Percentiles rank a stretch among this genome's conserved stretches.
phyloP scores from a whole-genome alignment of 2,329 filamentous ascomycete genomes.

The Magnaporthiopsis incrustans region DNA sequence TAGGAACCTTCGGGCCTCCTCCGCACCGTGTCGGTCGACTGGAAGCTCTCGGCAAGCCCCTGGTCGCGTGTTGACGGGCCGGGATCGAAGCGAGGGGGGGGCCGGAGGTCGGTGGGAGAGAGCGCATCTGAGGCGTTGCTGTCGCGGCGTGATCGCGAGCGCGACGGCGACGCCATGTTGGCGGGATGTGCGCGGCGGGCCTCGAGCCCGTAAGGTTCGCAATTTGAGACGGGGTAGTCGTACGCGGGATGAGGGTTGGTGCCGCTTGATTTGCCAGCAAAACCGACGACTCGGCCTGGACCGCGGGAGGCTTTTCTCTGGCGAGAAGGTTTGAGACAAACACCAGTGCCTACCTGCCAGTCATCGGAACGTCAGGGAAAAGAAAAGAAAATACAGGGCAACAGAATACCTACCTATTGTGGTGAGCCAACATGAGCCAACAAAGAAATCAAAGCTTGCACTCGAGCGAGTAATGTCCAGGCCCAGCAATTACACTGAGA shows the following conservation, averaged over 20 bases:
- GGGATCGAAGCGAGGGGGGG: conserved; percentile 23
- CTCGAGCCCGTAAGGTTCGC: not conserved
- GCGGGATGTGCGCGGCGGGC: not conserved
- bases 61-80: conserved; percentile 29
- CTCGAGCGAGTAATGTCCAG: not conserved
- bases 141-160: conserved; percentile 6
- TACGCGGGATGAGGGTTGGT: not conserved
- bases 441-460: not conserved
- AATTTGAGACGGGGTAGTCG: not conserved
- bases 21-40: conserved; percentile 53
- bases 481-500: not conserved
- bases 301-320: not conserved
- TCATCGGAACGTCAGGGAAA: not conserved
- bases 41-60: conserved; percentile 43
- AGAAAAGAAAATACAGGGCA: too few species aligned
- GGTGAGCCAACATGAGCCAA: not conserved
- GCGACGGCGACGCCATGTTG: conserved; percentile 3
- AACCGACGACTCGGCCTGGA: not conserved
- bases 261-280: too few species aligned
- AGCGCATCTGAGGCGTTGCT: conserved; percentile 4
- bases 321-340: not conserved
- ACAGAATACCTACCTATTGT: too few species aligned
- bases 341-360: too few species aligned
- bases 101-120: conserved; percentile 9
- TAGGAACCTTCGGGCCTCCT: conserved; percentile 47